Conservation (phyloP, 2,329 filamentous ascomycete genomes). For the Mollisiaceae sp. region DNA sequence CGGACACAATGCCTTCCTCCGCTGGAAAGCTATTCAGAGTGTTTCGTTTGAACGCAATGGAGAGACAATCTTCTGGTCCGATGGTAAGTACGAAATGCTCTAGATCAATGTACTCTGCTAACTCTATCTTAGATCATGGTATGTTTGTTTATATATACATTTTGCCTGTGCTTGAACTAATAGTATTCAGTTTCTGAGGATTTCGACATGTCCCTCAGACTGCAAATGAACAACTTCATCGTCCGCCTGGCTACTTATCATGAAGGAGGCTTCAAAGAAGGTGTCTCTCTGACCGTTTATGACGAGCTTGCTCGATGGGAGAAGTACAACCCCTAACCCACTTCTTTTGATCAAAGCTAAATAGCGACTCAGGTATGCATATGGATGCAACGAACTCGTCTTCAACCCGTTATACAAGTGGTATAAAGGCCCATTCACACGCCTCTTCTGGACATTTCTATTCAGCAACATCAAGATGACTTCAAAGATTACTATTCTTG, state of each 20-base stretch:
- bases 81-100: slow-evolving; percentile 2
- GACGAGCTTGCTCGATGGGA: slow-evolving; percentile 66
- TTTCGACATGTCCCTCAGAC: slow-evolving; percentile 74
- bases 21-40: slow-evolving; percentile 69
- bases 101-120: neutral
- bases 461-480: slow-evolving; percentile 64
- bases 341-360: neutral
- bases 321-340: slow-evolving; percentile 55
- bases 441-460: slow-evolving; percentile 65
- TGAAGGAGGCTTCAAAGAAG: slow-evolving; percentile 20
- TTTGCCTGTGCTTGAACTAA: neutral
- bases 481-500: slow-evolving; percentile 73
- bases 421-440: slow-evolving; percentile 68
- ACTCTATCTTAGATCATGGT: slow-evolving; percentile 4
- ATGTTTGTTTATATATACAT: neutral
- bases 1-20: slow-evolving; percentile 76
- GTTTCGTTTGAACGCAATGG: slow-evolving; percentile 61
- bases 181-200: slow-evolving; percentile 67
- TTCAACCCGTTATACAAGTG: slow-evolving; percentile 71
- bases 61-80: slow-evolving; percentile 26
- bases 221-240: slow-evolving; percentile 63
- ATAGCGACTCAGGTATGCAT: slow-evolving; percentile 61
- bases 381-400: slow-evolving; percentile 72
- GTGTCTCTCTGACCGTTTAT: slow-evolving; percentile 20
- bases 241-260: slow-evolving; percentile 20